phyloP scores from a whole-genome alignment of 2,329 filamentous ascomycete genomes.

The Colletotrichum abscissum region DNA sequence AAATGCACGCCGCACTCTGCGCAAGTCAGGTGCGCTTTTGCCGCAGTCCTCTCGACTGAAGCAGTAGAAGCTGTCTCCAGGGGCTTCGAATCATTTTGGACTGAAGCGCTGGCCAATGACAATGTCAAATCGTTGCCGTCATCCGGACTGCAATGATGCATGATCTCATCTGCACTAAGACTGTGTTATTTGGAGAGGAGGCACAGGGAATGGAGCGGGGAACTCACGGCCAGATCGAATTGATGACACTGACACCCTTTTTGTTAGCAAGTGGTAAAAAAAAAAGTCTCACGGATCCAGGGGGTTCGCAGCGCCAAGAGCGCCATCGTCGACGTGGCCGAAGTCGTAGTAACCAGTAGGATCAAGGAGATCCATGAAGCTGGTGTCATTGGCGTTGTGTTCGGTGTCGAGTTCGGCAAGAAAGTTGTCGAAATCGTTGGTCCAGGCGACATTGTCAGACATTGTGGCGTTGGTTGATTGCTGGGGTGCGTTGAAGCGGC shows the following conservation, averaged over 20 bases:
- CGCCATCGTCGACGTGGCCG: neutral
- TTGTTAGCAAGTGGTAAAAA: slow-evolving; percentile 46
- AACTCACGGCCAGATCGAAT: no score
- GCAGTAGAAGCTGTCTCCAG: no score
- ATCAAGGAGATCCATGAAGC: slow-evolving; percentile 14
- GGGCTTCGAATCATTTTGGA: no score
- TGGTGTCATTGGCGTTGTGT: slow-evolving; percentile 19
- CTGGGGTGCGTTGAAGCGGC: slow-evolving; percentile 38
- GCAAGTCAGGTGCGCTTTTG: no score
- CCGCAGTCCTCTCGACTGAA: no score
- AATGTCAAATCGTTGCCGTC: no score
- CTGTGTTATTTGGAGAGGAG: no score
- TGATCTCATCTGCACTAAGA: no score
- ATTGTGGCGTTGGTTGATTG: slow-evolving; percentile 35
- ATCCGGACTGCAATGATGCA: no score
- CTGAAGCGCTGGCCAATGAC: no score
- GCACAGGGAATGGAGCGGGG: fast-evolving
- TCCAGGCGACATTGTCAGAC: slow-evolving; percentile 38
- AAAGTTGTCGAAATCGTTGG: slow-evolving; percentile 29
- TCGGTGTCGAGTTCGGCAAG: slow-evolving; percentile 13
- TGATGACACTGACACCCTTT: slow-evolving; percentile 40
- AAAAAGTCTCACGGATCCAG: slow-evolving; percentile 43
- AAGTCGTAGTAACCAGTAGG: slow-evolving; percentile 35
- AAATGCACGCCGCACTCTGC: no score
- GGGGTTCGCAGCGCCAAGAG: slow-evolving; percentile 32